These are phyloP conservation scores for Capillidium rhysosporum DNA, from an alignment of 371 early-diverging fungal species.

Conservation along the genomic window DNA sequence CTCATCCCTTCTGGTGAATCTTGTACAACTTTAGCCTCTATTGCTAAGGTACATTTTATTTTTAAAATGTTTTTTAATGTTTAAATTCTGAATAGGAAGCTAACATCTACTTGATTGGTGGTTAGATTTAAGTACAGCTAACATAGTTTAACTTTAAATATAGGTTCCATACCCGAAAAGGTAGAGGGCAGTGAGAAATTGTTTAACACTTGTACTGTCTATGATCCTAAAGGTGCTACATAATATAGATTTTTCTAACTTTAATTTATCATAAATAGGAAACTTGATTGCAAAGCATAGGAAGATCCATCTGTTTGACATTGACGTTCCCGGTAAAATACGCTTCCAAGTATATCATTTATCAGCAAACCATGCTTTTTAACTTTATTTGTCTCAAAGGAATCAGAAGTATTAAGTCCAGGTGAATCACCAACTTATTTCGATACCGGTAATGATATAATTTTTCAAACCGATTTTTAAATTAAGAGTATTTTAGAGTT, in stretches of 20 bases:
- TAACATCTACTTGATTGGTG: conserved; percentile 50
- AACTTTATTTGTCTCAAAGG: conserved; percentile 16
- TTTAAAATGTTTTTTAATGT: neutral
- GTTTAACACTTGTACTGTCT: conserved; percentile 84
- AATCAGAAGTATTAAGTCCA: conserved; percentile 61
- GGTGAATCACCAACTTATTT: conserved; percentile 58
- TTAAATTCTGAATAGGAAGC: conserved; percentile 29
- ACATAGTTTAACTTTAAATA: neutral
- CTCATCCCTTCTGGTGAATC: conserved; percentile 32
- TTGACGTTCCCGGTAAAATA: conserved; percentile 83
- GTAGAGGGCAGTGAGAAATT: conserved; percentile 29
- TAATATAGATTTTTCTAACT: neutral
- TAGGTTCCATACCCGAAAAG: conserved; percentile 82
- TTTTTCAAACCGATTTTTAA: too few relatives aligned
- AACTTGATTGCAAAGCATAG: conserved; percentile 39
- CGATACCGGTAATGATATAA: conserved; percentile 51
- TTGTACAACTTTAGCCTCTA: conserved; percentile 37
- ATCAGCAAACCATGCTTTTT: too few relatives aligned
- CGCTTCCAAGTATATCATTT: conserved; percentile 36
- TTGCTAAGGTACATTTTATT: conserved; percentile 42
- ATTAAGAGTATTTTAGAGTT: conserved; percentile 20
- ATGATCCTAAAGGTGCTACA: conserved; percentile 43
- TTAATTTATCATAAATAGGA: conserved; percentile 8
- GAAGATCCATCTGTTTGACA: conserved; percentile 90
- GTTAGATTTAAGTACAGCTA: conserved; percentile 9